phyloP scores from a whole-genome alignment of 2,329 filamentous ascomycete species.

The Fusarium sp. region DNA sequence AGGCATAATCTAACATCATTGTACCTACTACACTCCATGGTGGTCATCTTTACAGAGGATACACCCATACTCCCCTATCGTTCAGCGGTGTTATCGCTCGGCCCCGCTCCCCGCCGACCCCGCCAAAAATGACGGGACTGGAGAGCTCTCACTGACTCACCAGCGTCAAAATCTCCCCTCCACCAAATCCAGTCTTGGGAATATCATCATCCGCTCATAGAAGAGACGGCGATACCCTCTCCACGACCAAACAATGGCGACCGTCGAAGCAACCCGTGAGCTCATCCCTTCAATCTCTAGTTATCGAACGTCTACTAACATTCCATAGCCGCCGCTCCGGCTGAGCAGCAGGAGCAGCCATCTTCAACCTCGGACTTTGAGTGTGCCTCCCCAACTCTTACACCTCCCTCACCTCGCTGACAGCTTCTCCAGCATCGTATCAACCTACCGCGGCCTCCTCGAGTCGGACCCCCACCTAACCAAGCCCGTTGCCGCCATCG shows the following conservation, averaged over 20 bases:
- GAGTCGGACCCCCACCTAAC: constrained; percentile 83
- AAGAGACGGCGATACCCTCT: neutral
- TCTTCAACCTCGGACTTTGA: constrained; percentile 42
- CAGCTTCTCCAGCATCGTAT: constrained; percentile 60
- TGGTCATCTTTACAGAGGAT: neutral
- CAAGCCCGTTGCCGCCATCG: constrained; percentile 95
- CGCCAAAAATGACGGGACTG: constrained; percentile 33
- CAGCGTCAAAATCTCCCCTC: constrained; percentile 40
- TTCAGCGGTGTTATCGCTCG: neutral
- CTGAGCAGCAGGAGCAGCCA: constrained; percentile 37
- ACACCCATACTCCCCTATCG: neutral
- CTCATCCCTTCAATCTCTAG: neutral
- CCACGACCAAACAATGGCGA: constrained; percentile 28
- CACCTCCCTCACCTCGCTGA: neutral
- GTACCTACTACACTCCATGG: neutral
- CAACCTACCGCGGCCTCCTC: constrained; percentile 66
- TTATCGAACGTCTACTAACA: neutral
- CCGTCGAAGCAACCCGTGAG: constrained; percentile 34
- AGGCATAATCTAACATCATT: neutral
- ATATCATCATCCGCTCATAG: constrained; percentile 30
- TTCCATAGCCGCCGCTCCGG: constrained; percentile 22
- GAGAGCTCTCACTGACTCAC: constrained; percentile 35
- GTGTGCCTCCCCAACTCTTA: constrained; percentile 27
- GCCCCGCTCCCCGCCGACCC: constrained; percentile 41
- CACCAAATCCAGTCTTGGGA: constrained; percentile 30